Evolutionary conservation across 257 asterid genomes (phyloP).

Genomic region (Solanum pennellii): DNA sequence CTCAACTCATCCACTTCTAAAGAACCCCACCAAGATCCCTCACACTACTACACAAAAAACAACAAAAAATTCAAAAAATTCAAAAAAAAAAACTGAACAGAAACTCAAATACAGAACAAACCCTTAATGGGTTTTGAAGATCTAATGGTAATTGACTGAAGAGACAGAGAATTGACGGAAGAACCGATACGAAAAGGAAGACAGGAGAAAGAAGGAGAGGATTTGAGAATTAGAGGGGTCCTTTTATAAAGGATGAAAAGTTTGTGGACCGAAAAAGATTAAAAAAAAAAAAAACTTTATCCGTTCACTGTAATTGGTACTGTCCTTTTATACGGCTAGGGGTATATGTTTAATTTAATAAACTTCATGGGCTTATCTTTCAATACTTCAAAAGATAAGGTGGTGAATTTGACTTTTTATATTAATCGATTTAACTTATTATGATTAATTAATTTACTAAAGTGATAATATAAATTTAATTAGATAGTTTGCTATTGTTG

Average conservation of each 20-base stretch:
- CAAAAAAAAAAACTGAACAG: neutral
- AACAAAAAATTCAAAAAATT: neutral
- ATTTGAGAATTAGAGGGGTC: neutral
- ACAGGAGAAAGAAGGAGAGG: neutral
- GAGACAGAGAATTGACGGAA: neutral
- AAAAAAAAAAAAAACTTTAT: neutral
- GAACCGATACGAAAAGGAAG: neutral
- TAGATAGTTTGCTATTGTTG: neutral
- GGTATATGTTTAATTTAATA: neutral
- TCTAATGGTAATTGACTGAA: neutral
- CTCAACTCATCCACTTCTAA: neutral
- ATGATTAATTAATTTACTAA: neutral
- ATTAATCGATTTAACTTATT: neutral
- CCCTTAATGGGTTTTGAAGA: neutral
- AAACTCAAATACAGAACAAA: neutral
- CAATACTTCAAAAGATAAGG: neutral
- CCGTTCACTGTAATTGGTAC: neutral
- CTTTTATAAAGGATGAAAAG: neutral
- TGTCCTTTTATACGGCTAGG: neutral
- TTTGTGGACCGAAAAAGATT: neutral
- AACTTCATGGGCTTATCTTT: neutral
- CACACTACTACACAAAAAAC: neutral
- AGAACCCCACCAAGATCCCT: neutral
- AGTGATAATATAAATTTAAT: neutral
- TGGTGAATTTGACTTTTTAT: neutral